phyloP scores from a whole-genome alignment of 345 rosid species.

The Excoecaria cochinchinensis region DNA sequence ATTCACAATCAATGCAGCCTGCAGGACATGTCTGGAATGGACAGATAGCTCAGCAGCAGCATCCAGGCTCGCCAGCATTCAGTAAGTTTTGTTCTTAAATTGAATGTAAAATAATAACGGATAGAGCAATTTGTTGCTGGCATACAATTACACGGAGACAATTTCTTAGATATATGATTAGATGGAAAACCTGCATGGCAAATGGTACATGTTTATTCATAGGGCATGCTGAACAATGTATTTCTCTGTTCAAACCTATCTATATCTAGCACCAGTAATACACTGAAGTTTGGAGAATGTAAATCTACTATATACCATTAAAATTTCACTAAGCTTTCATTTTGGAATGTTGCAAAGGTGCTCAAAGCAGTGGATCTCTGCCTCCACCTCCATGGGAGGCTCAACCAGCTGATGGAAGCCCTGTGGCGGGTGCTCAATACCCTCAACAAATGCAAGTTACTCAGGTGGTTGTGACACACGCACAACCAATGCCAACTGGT shows the following conservation, averaged over 20 bases:
- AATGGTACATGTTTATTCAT: background rate
- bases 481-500: conserved; percentile 41
- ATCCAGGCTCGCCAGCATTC: conserved; percentile 65
- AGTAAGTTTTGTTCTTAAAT: conserved; percentile 40
- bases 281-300: background rate
- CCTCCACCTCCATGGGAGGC: conserved; percentile 99
- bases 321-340: conserved; percentile 7
- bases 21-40: conserved; percentile 68
- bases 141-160: background rate
- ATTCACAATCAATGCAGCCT: conserved; percentile 53
- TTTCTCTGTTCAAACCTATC: background rate
- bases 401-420: conserved; percentile 60
- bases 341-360: conserved; percentile 50
- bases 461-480: conserved; percentile 46
- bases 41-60: conserved; percentile 54
- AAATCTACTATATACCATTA: background rate
- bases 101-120: background rate
- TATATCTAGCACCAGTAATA: background rate
- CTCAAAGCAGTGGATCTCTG: conserved; percentile 50
- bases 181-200: background rate
- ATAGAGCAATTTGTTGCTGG: background rate
- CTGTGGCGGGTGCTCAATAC: conserved; percentile 53
- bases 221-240: background rate
- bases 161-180: background rate
- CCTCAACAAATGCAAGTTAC: conserved; percentile 58